phyloP scores from a whole-genome alignment of 768 basidiomycete genomes.

The Aureoboletus auriporus region DNA sequence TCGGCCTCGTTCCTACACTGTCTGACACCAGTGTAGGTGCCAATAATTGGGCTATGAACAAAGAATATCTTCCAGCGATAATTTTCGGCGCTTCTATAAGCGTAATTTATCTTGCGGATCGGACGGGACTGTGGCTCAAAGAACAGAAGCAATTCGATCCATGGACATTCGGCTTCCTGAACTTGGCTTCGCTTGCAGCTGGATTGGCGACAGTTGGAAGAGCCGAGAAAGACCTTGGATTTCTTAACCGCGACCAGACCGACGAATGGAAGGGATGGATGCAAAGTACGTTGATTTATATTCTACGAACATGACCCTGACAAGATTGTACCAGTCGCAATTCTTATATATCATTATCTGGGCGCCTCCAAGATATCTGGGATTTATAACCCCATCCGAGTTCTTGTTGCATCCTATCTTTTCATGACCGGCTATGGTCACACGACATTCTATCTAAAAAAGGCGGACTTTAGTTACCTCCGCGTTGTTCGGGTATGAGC shows the following conservation, averaged over 20 bases:
- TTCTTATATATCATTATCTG: slow-evolving; percentile 90
- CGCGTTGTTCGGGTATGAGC: slow-evolving; percentile 64
- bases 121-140: slow-evolving; percentile 85
- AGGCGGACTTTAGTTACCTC: slow-evolving; percentile 78
- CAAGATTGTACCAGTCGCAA: slow-evolving; percentile 53
- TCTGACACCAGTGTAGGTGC: slow-evolving; percentile 15
- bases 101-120: slow-evolving; percentile 76
- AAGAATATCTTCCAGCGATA: slow-evolving; percentile 38
- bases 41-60: slow-evolving; percentile 15
- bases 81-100: slow-evolving; percentile 63
- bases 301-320: neutral
- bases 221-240: slow-evolving; percentile 79
- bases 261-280: slow-evolving; percentile 99
- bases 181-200: slow-evolving; percentile 44
- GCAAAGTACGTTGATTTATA: slow-evolving; percentile 60
- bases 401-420: slow-evolving; percentile 83
- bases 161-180: slow-evolving; percentile 63
- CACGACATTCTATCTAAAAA: slow-evolving; percentile 83
- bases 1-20: slow-evolving; percentile 5
- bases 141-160: slow-evolving; percentile 82
- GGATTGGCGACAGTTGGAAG: slow-evolving; percentile 67
- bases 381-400: slow-evolving; percentile 90
- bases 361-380: slow-evolving; percentile 88
- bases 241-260: slow-evolving; percentile 88
- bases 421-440: slow-evolving; percentile 96